phyloP scores from a whole-genome alignment of 768 basidiomycete genomes.

The Phanerochaete carnosa region DNA sequence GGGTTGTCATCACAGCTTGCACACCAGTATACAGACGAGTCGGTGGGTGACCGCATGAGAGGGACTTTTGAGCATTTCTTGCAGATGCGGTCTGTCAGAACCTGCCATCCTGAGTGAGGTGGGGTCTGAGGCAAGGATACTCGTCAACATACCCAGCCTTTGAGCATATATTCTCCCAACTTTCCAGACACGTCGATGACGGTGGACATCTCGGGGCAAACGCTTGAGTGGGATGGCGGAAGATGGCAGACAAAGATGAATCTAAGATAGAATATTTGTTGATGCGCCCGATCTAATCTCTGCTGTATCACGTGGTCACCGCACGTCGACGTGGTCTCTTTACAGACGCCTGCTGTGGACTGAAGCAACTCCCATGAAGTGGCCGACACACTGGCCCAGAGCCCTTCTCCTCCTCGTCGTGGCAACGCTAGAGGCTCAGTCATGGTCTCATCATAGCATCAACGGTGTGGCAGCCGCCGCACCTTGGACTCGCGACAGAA shows the following conservation, averaged over 20 bases:
- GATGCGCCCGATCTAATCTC: neutral
- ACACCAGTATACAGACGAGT: slow-evolving; percentile 52
- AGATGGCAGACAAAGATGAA: neutral
- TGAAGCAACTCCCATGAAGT: slow-evolving; percentile 21
- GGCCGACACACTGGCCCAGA: slow-evolving; percentile 24
- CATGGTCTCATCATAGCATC: slow-evolving; percentile 13
- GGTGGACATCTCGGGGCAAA: slow-evolving; percentile 38
- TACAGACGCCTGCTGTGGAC: neutral
- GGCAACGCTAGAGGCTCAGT: slow-evolving; percentile 20
- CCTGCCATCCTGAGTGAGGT: slow-evolving; percentile 29
- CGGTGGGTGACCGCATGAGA: slow-evolving; percentile 67
- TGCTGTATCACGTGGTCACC: neutral
- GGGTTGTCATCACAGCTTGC: slow-evolving; percentile 54
- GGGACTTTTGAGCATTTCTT: slow-evolving; percentile 60
- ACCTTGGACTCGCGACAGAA: slow-evolving; percentile 23
- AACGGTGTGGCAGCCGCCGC: slow-evolving; percentile 14
- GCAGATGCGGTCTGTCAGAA: slow-evolving; percentile 67
- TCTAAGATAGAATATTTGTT: too few species aligned
- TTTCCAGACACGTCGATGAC: slow-evolving; percentile 55
- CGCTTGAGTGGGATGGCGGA: neutral
- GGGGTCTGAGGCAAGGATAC: neutral
- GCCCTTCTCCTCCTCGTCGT: slow-evolving; percentile 26
- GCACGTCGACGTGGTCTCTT: neutral
- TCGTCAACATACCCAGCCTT: slow-evolving; percentile 60
- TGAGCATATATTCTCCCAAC: slow-evolving; percentile 70